Conservation (phyloP, 352 stramenopile species). For the Chrysophaeum taylorii region DNA sequence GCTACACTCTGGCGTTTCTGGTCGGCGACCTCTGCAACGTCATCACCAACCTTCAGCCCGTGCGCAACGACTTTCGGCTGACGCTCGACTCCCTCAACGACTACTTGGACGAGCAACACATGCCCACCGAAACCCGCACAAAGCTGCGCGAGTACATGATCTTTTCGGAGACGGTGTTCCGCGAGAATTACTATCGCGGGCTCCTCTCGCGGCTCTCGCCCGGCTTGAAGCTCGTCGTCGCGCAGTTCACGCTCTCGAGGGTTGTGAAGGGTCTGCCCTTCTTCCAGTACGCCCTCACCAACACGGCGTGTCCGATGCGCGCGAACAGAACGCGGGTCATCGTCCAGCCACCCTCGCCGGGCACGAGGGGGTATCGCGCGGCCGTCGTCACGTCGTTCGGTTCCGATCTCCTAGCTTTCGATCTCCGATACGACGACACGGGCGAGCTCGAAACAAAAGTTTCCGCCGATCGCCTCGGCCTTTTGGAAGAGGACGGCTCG, state of each 20-base stretch:
- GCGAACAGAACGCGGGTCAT: too few relatives aligned
- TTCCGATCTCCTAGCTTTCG: too few relatives aligned
- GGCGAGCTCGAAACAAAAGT: too few relatives aligned
- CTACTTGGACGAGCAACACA: background rate
- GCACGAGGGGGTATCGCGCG: too few relatives aligned
- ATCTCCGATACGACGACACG: too few relatives aligned
- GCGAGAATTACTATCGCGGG: background rate
- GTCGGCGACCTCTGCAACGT: background rate
- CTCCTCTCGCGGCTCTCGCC: background rate
- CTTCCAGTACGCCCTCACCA: background rate
- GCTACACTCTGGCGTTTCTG: background rate
- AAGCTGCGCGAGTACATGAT: background rate
- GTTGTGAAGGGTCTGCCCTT: background rate
- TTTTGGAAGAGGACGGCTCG: too few relatives aligned
- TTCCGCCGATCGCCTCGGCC: too few relatives aligned
- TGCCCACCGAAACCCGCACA: background rate
- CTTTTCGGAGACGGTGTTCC: background rate
- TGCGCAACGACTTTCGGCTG: background rate
- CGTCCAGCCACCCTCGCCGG: too few relatives aligned
- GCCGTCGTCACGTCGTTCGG: too few relatives aligned
- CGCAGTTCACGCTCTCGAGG: background rate
- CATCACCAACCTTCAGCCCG: background rate
- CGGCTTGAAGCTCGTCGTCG: background rate
- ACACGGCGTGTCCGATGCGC: too few relatives aligned
- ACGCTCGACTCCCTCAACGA: slow-evolving; percentile 1